Base-by-base conservation (phyloP, 2,329 filamentous ascomycete species). In the Xenoacremonium recifei region DNA sequence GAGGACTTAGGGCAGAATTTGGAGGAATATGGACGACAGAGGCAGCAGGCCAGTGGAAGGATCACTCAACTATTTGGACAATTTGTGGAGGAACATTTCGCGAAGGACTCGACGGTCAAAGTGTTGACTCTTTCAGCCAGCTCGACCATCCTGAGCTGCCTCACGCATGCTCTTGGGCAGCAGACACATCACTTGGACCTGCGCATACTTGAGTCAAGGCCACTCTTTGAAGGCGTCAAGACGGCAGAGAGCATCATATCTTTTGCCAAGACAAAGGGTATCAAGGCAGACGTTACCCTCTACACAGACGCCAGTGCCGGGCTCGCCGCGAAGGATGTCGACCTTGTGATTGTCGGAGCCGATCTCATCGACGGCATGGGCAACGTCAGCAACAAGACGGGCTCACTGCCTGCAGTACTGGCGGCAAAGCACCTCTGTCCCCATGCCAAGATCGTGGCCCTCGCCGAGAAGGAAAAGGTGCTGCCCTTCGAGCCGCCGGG, bases 301-400 rank as follows among this genome's bases (percentile, higher is more conserved):
- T 78, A 73, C 48, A 76, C 82, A 0, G 82, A 86, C 55, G 78
- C 79, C n/a, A 73, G 76, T 3, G 71, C 76, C 4, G 79, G 76
- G 1, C 58, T 78, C 9, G 78, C 80, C 2, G 69, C 75, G 4
- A 53, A 59, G 15, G 65, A 61, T n/a, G 67, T 77, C 4, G 73
- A 86, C 50, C 39, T 84, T 2, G 63, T 87, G 2, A 62, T 88
- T 4, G 65, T 88, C 1, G 83, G 83, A 1, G 81, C 82, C 2
- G 84, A 87, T 55, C 67, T 78, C 4, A 80, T 88, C 40, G 75
- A 76, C 11, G 58, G 65, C 1, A 58, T 65, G 1, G 83, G 81
- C 2, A 74, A 77, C 21, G 76, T 86, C 15, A 80, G 75, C 59
- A 87, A 87, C 62, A 87, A 87, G 61, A 80, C 73, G 0, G 83